phyloP scores from a whole-genome alignment of 2,329 filamentous ascomycete genomes.

The Penicillium palitans region DNA sequence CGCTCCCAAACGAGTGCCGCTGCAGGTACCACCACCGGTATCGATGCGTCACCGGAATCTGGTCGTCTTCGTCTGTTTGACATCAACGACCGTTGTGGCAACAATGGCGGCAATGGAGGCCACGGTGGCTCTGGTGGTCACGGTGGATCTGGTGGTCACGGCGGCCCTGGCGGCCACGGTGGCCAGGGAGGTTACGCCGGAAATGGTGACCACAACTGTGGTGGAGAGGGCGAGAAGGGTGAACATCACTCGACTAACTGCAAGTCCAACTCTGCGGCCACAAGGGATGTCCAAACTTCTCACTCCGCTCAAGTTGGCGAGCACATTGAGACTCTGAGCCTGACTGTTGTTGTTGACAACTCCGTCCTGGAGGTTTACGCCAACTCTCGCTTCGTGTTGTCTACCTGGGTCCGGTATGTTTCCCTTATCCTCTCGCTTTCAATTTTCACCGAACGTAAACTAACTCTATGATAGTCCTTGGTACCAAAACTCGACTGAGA shows the following conservation, averaged over 20 bases:
- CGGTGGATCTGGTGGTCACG: not conserved
- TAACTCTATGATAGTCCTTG: not conserved
- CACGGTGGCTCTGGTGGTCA: not conserved
- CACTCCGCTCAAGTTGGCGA: not conserved
- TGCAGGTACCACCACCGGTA: not conserved
- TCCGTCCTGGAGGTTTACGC: not conserved
- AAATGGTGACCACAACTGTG: not conserved
- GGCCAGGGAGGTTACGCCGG: not conserved
- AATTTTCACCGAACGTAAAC: not conserved
- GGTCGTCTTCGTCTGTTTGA: not conserved
- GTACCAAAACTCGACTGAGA: not conserved
- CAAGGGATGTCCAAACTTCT: not conserved
- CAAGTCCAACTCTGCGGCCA: not conserved
- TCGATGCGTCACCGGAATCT: not conserved
- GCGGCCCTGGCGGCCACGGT: not conserved
- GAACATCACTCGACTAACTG: not conserved
- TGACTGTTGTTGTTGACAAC: not conserved
- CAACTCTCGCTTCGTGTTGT: not conserved
- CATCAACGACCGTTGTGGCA: not conserved
- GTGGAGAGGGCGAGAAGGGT: not conserved
- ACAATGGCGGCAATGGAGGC: not conserved
- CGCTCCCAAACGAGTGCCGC: not conserved
- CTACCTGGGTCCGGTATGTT: not conserved
- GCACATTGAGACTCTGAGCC: not conserved
- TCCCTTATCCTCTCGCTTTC: not conserved